phyloP scores from a whole-genome alignment of 2,329 filamentous ascomycete genomes.

The Claviceps pazoutovae region DNA sequence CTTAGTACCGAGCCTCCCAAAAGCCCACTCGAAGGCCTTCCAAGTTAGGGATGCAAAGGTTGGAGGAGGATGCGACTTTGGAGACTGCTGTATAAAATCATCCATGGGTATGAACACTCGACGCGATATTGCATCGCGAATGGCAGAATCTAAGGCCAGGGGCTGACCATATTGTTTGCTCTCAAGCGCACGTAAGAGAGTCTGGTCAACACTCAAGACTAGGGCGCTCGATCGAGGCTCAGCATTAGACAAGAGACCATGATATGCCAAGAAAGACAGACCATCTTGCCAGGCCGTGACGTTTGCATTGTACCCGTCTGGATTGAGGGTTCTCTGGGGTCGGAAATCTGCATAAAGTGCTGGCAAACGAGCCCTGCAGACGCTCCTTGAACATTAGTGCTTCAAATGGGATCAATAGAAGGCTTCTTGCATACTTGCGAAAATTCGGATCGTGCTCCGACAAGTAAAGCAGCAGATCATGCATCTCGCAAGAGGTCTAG shows the following conservation, averaged over 20 bases:
- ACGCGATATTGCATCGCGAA: slow-evolving; percentile 57
- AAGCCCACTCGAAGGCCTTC: slow-evolving; percentile 60
- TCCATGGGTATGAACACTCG: slow-evolving; percentile 56
- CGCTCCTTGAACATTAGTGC: neutral
- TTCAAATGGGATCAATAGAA: neutral
- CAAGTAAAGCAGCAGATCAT: slow-evolving; percentile 55
- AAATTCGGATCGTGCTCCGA: slow-evolving; percentile 48
- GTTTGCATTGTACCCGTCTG: slow-evolving; percentile 75
- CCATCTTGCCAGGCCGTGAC: slow-evolving; percentile 65
- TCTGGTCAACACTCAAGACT: slow-evolving; percentile 41
- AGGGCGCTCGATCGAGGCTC: slow-evolving; percentile 32
- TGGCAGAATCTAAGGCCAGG: slow-evolving; percentile 62
- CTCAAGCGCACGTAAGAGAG: slow-evolving; percentile 57
- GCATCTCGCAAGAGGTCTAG: slow-evolving; percentile 28
- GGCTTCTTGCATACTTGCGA: slow-evolving; percentile 28
- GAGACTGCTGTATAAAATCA: slow-evolving; percentile 49
- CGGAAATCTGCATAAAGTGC: slow-evolving; percentile 84
- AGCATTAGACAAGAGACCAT: slow-evolving; percentile 37
- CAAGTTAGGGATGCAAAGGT: slow-evolving; percentile 58
- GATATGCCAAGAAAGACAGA: slow-evolving; percentile 52
- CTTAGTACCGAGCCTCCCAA: slow-evolving; percentile 53
- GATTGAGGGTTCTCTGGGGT: slow-evolving; percentile 59
- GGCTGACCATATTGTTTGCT: slow-evolving; percentile 69
- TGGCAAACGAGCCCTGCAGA: slow-evolving; percentile 56
- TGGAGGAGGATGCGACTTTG: slow-evolving; percentile 57